A percentile compares a stretch with the other conserved stretches of the same genome.
These are phyloP conservation scores for Spergularia bocconei DNA, from an alignment of 148 eudicot genomes.

Conservation along the genomic window DNA sequence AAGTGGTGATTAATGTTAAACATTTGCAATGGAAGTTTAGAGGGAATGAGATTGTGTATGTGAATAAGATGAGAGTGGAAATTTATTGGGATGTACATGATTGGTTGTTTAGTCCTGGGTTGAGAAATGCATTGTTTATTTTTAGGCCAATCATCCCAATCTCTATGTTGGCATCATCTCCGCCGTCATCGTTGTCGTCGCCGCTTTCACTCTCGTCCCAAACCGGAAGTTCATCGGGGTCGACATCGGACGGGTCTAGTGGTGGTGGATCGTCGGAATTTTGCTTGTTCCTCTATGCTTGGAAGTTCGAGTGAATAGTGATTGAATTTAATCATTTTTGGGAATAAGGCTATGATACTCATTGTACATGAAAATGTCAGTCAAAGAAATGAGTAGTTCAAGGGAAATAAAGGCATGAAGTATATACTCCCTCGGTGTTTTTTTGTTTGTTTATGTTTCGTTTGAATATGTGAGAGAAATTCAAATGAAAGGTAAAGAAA, in stretches of 20 bases:
- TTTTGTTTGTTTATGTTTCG: no score
- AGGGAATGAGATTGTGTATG: constrained; percentile 51
- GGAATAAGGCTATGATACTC: no score
- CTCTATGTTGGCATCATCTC: background rate
- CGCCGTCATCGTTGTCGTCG: constrained; percentile 9
- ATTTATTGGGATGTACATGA: constrained; percentile 80
- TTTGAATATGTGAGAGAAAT: no score
- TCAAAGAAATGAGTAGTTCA: no score
- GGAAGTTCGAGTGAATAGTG: constrained; percentile 25
- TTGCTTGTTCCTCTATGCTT: constrained; percentile 38
- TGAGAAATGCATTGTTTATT: constrained; percentile 36
- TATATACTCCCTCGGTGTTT: no score
- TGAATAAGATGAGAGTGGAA: constrained; percentile 47
- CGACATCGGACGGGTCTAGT: background rate
- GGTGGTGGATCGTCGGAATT: constrained; percentile 28
- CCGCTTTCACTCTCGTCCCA: constrained; percentile 16
- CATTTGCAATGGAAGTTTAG: constrained; percentile 80
- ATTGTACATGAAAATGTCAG: no score
- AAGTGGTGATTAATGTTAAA: constrained; percentile 43
- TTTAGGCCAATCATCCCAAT: constrained; percentile 28
- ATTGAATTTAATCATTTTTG: background rate
- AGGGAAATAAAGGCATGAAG: no score
- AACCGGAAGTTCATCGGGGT: constrained; percentile 13
- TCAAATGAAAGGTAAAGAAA: no score
- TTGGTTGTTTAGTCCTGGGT: constrained; percentile 57